Conservation (phyloP, 176 grass and related monocot species). For the Oropetium thomaeum region DNA sequence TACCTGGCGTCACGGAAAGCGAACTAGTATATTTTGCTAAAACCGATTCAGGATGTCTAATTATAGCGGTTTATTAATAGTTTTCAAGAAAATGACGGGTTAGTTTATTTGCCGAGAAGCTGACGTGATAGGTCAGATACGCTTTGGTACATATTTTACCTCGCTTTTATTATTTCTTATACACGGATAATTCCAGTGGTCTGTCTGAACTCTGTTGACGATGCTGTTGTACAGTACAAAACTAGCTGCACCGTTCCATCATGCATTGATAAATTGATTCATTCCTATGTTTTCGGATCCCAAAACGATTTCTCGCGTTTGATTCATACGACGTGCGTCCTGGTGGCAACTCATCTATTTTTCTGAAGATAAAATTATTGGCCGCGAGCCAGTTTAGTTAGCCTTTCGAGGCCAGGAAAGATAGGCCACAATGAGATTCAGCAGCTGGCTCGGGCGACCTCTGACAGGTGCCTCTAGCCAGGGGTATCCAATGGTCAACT, state of each 20-base stretch:
- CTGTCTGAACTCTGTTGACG: no score
- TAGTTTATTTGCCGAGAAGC: no score
- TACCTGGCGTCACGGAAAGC: no score
- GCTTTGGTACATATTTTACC: no score
- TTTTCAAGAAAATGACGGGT: no score
- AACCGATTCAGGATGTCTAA: no score
- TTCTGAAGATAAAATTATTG: constrained; percentile 9
- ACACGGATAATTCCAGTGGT: no score
- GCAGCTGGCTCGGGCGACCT: background rate
- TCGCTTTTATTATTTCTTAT: no score
- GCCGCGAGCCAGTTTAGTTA: constrained; percentile 42
- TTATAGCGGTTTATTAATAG: no score
- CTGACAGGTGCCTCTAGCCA: background rate
- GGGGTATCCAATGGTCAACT: constrained; percentile 33
- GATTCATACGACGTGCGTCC: constrained; percentile 13
- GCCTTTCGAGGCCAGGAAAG: constrained; percentile 45
- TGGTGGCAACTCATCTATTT: background rate
- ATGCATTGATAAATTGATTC: background rate
- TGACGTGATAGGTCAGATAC: no score
- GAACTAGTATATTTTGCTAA: no score
- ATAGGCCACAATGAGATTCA: constrained; percentile 16
- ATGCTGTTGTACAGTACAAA: no score
- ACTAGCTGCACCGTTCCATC: background rate
- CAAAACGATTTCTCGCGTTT: background rate
- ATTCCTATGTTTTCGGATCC: background rate